Conservation (phyloP, 192 early-diverging fungal genomes). For the Coemansia sp. region DNA sequence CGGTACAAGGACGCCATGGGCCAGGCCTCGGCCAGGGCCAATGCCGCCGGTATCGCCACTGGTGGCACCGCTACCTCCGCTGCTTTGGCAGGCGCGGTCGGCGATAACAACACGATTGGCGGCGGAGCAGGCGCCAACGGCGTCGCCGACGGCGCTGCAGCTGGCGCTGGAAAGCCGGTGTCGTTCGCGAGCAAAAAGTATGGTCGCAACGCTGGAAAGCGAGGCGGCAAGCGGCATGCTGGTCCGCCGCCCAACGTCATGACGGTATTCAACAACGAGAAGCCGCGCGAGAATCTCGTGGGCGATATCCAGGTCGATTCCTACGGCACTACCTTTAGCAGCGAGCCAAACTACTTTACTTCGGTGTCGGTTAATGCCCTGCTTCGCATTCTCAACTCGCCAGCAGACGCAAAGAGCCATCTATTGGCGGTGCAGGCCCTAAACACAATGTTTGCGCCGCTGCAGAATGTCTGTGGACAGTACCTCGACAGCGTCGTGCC, state of each 20-base stretch:
- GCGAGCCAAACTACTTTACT: conserved; percentile 81
- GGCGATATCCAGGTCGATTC: conserved; percentile 28
- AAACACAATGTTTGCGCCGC: conserved; percentile 87
- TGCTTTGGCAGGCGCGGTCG: background rate
- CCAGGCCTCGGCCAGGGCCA: conserved; percentile 57
- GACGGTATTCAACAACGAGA: conserved; percentile 28
- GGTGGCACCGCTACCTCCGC: background rate
- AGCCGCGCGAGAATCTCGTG: conserved; percentile 20
- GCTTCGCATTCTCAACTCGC: conserved; percentile 84
- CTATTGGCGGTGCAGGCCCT: conserved; percentile 87
- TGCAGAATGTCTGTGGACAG: conserved; percentile 30
- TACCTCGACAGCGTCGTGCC: conserved; percentile 66
- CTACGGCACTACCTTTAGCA: conserved; percentile 28
- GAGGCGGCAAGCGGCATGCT: conserved; percentile 54
- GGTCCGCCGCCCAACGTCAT: conserved; percentile 25
- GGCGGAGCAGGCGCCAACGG: background rate
- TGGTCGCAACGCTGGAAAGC: conserved; percentile 33
- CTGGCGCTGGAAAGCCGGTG: background rate
- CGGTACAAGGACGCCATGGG: conserved; percentile 39
- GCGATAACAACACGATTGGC: background rate
- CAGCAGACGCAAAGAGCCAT: conserved; percentile 76
- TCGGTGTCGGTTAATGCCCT: conserved; percentile 85
- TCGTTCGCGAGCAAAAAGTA: background rate
- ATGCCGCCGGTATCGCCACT: background rate
- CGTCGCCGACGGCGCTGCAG: background rate